Percentiles rank a stretch among this genome's conserved stretches.
Evolutionary conservation across 1,284 basidiomycete genomes (phyloP).

Genomic region (Ganoderma sp.): DNA sequence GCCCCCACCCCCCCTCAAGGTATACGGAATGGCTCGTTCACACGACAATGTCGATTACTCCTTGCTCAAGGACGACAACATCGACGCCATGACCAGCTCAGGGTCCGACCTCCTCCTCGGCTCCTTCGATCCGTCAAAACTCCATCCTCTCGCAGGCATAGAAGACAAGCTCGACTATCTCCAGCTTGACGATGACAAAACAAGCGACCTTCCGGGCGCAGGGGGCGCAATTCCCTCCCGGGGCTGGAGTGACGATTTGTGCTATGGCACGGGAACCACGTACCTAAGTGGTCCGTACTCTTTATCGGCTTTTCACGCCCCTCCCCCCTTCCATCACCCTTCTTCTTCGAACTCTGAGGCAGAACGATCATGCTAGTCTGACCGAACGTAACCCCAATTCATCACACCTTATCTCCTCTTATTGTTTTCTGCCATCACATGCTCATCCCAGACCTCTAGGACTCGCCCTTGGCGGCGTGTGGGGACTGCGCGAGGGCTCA

Average conservation of each 20-base stretch:
- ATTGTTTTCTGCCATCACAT: constrained; percentile 79
- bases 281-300: constrained; percentile 90
- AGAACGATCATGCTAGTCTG: constrained; percentile 30
- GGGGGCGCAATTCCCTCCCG: constrained; percentile 88
- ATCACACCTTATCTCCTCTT: constrained; percentile 78
- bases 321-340: constrained; percentile 37
- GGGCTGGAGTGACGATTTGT: constrained; percentile 99
- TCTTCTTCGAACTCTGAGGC: constrained; percentile 27
- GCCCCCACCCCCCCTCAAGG: constrained; percentile 2
- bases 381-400: constrained; percentile 34
- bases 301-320: constrained; percentile 37
- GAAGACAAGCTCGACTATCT: constrained; percentile 92
- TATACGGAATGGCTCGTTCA: constrained; percentile 25
- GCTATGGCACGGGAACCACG: constrained; percentile 99
- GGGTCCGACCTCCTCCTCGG: constrained; percentile 78
- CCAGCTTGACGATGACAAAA: constrained; percentile 92
- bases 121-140: constrained; percentile 86
- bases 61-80: constrained; percentile 46
- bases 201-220: constrained; percentile 84
- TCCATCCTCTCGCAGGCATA: constrained; percentile 90
- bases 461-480: constrained; percentile 90
- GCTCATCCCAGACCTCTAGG: constrained; percentile 73
- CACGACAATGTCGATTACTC: constrained; percentile 19
- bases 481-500: constrained; percentile 96
- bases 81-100: constrained; percentile 61